Evolutionary conservation across 2,329 filamentous ascomycete genomes (phyloP).

Genomic region (Calonectria henricotiae): DNA sequence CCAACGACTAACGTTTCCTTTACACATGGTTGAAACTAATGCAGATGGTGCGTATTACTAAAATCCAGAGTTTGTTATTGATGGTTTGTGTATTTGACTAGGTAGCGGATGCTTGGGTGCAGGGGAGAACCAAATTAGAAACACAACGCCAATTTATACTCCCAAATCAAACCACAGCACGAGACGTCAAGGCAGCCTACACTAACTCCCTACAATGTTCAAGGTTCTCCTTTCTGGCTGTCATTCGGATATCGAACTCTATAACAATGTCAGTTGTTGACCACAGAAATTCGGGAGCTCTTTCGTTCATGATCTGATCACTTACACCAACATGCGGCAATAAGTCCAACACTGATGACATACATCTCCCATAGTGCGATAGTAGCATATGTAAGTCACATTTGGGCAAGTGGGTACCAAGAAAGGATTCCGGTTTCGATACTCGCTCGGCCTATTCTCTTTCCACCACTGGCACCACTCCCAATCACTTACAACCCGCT

Average conservation of each 20-base stretch:
- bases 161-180: not conserved
- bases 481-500: not conserved
- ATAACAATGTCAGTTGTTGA: not conserved
- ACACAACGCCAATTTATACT: slow-evolving; percentile 11
- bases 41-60: not conserved
- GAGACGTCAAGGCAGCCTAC: not conserved
- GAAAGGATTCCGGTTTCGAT: not conserved
- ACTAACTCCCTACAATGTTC: not conserved
- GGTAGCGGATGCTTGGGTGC: not conserved
- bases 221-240: not conserved
- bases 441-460: slow-evolving; percentile 5
- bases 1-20: not conserved
- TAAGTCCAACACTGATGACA: not conserved
- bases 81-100: not conserved
- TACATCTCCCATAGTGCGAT: not conserved
- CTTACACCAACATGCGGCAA: not conserved
- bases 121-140: not conserved
- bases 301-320: not conserved
- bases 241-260: not conserved
- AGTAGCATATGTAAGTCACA: not conserved
- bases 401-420: not conserved
- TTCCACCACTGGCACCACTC: slow-evolving; percentile 13
- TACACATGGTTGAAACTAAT: not conserved
- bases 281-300: not conserved
- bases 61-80: not conserved